Conservation (phyloP, 148 eudicot genomes). For the Camellia sinensis region DNA sequence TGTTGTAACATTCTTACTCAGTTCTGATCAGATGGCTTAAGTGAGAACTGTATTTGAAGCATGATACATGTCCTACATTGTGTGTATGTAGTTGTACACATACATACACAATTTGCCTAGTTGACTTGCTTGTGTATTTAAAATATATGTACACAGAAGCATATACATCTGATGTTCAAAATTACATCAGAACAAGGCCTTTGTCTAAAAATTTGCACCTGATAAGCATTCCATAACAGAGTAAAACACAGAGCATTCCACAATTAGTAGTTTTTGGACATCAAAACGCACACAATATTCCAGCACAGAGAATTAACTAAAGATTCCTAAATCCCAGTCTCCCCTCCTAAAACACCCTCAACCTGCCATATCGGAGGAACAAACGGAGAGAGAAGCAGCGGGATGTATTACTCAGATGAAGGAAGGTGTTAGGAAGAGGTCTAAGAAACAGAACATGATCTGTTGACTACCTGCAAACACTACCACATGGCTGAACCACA, state of each 20-base stretch:
- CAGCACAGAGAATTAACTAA: not conserved
- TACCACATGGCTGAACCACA: not conserved
- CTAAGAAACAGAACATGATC: not conserved
- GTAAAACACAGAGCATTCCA: not conserved
- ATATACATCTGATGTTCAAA: not conserved
- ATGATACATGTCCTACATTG: not conserved
- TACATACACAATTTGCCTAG: not conserved
- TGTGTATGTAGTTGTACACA: not conserved
- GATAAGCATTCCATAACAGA: not conserved
- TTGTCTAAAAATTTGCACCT: not conserved
- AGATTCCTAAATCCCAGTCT: not conserved
- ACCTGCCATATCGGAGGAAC: constrained; percentile 11
- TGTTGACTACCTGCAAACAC: not conserved
- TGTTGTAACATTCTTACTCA: not conserved
- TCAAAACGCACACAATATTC: not conserved
- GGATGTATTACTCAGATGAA: not conserved
- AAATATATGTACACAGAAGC: not conserved
- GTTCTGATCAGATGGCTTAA: not conserved
- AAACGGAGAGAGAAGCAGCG: constrained; percentile 1
- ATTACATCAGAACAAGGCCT: not conserved
- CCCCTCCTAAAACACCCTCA: not conserved
- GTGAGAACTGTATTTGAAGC: not conserved
- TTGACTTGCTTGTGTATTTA: not conserved
- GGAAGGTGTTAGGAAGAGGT: not conserved
- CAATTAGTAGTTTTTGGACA: not conserved